Evolutionary conservation across 768 basidiomycete genomes (phyloP).

Genomic region (Crucibulum laeve): DNA sequence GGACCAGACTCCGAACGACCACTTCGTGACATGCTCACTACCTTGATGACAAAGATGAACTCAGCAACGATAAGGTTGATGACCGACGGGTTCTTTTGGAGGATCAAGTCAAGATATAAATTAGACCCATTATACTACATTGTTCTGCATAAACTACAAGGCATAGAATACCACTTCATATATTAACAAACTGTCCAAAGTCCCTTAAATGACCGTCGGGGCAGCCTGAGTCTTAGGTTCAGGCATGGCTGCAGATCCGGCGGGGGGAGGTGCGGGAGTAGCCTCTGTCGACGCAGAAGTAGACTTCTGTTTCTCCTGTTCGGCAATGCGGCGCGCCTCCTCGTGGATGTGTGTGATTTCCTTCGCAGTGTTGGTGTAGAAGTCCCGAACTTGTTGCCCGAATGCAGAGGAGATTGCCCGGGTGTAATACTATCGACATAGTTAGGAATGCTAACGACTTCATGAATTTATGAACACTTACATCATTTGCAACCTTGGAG

Average conservation of each 20-base stretch:
- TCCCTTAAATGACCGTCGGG: constrained; percentile 10
- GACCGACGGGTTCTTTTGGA: too few species aligned
- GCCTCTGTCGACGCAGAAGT: constrained; percentile 9
- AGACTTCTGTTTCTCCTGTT: constrained; percentile 41
- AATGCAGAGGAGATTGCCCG: constrained; percentile 72
- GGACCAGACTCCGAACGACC: not conserved
- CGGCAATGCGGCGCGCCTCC: constrained; percentile 81
- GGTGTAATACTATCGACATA: constrained; percentile 60
- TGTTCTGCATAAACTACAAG: too few species aligned
- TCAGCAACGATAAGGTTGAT: too few species aligned
- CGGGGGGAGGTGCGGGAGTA: constrained; percentile 3
- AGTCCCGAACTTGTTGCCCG: constrained; percentile 70
- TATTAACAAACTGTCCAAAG: not conserved
- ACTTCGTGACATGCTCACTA: too few species aligned
- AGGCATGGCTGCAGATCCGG: constrained; percentile 5
- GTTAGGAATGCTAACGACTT: constrained; percentile 1
- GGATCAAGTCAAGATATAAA: too few species aligned
- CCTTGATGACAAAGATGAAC: too few species aligned
- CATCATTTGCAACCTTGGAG: constrained; percentile 64
- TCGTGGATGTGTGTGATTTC: constrained; percentile 91
- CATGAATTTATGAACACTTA: constrained; percentile 21
- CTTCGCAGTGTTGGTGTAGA: constrained; percentile 88
- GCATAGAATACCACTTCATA: too few species aligned
- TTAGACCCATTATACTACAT: too few species aligned
- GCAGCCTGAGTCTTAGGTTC: constrained; percentile 12